Percentiles rank a stretch among this genome's conserved stretches.
phyloP scores from a whole-genome alignment of 2,329 filamentous ascomycete genomes.

The Penicillium sp. region DNA sequence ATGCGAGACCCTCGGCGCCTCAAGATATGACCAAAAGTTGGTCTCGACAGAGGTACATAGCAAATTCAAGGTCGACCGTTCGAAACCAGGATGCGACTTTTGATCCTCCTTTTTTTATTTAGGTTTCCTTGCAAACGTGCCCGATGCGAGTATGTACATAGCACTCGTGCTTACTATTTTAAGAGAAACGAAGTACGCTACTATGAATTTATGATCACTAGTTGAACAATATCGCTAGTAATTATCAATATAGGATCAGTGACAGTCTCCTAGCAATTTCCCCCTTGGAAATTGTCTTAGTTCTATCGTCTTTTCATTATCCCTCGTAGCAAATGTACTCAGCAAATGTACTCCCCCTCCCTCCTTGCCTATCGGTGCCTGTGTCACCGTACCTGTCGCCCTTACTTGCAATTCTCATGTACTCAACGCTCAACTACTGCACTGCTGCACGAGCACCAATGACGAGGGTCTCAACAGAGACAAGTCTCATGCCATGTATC shows the following conservation, averaged over 20 bases:
- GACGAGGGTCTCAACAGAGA: constrained; percentile 4
- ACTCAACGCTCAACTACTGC: background rate
- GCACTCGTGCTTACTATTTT: background rate
- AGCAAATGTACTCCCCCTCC: background rate
- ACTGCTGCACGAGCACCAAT: constrained; percentile 6
- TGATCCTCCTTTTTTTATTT: background rate
- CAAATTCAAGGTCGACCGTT: too few relatives aligned
- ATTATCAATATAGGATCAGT: background rate
- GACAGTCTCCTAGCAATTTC: background rate
- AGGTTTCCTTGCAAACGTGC: background rate
- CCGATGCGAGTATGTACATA: background rate
- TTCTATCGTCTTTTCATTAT: background rate
- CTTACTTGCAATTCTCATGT: constrained; percentile 5
- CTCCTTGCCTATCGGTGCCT: background rate
- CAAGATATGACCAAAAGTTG: too few relatives aligned
- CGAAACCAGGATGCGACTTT: background rate
- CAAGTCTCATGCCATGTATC: constrained; percentile 4
- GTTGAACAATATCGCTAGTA: too few relatives aligned
- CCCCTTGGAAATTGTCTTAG: background rate
- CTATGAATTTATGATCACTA: background rate
- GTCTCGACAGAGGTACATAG: too few relatives aligned
- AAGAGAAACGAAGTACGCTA: background rate
- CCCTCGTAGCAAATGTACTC: background rate
- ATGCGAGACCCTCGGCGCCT: too few relatives aligned
- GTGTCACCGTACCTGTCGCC: constrained; percentile 4